Conservation (phyloP, 805 yeast genomes). For the Wickerhamomyces silvicola region DNA sequence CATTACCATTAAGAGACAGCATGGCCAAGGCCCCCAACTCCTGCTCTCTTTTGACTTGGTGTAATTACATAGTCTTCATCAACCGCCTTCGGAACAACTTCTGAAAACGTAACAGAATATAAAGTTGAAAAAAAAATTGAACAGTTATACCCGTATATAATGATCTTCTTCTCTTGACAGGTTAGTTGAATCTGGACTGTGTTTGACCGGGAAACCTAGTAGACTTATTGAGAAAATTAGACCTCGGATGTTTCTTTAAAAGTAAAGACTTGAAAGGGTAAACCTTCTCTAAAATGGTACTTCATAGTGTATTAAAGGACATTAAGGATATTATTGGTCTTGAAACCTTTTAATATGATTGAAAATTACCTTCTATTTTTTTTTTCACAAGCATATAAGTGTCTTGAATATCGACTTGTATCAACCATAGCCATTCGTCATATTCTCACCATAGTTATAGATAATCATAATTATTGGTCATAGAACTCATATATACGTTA, state of each 20-base stretch:
- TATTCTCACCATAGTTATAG: too few species aligned
- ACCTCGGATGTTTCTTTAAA: too few species aligned
- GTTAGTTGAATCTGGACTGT: too few species aligned
- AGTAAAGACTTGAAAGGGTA: too few species aligned
- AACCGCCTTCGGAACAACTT: constrained; percentile 38
- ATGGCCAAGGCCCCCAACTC: constrained; percentile 45
- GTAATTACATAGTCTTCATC: constrained; percentile 25
- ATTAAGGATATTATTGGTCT: not conserved
- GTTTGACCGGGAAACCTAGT: too few species aligned
- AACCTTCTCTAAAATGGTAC: not conserved
- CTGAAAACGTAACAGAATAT: constrained; percentile 41
- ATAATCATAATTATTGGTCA: too few species aligned
- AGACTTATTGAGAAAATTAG: too few species aligned
- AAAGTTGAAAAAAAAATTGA: constrained; percentile 37
- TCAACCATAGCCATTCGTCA: too few species aligned
- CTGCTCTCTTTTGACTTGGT: constrained; percentile 29
- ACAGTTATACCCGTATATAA: constrained; percentile 42
- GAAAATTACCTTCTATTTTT: not conserved
- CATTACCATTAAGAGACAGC: constrained; percentile 43
- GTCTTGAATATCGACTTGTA: not conserved
- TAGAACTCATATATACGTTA: too few species aligned
- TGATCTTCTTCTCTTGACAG: constrained; percentile 43
- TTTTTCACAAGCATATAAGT: not conserved
- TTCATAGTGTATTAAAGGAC: not conserved
- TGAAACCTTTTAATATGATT: not conserved